Conservation (phyloP, 1,139 yeast genomes). For the Suhomyces coccinellae region DNA sequence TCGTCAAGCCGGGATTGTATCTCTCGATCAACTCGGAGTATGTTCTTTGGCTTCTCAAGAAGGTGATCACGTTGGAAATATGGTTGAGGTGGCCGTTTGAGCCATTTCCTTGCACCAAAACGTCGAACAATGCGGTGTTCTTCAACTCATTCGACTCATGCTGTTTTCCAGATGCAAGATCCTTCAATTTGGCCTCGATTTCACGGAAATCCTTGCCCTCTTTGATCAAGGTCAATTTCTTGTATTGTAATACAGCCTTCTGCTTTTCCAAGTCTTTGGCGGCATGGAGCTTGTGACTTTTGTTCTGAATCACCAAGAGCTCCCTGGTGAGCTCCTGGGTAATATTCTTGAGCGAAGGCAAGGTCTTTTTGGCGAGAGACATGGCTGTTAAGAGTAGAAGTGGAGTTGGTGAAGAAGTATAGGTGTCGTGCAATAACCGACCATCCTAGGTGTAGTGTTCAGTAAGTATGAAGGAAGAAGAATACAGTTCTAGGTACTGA, state of each 20-base stretch:
- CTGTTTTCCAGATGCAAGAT: slow-evolving; percentile 20
- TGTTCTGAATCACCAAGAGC: slow-evolving; percentile 45
- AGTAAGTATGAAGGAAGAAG: background rate
- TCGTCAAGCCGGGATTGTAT: slow-evolving; percentile 80
- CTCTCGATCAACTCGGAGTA: slow-evolving; percentile 79
- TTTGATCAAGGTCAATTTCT: slow-evolving; percentile 50
- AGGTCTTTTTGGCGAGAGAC: slow-evolving; percentile 13
- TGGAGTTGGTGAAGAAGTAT: background rate
- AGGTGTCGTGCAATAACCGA: background rate
- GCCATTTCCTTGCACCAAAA: slow-evolving; percentile 23
- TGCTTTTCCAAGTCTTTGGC: slow-evolving; percentile 50
- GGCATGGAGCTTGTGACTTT: slow-evolving; percentile 43
- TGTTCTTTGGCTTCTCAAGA: slow-evolving; percentile 69
- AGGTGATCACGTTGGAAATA: slow-evolving; percentile 52
- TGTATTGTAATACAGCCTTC: slow-evolving; percentile 53
- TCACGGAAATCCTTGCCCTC: slow-evolving; percentile 39
- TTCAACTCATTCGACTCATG: slow-evolving; percentile 19
- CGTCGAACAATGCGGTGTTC: slow-evolving; percentile 26
- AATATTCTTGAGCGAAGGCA: slow-evolving; percentile 16
- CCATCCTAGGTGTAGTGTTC: too few species aligned
- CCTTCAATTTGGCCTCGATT: slow-evolving; percentile 32
- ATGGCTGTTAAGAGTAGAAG: slow-evolving; percentile 3
- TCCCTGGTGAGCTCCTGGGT: slow-evolving; percentile 40
- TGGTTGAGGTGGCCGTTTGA: slow-evolving; percentile 27
- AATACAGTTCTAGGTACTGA: too few species aligned